Evolutionary conservation across 2,329 filamentous ascomycete species (phyloP).

Genomic region (Dothistroma septosporum): DNA sequence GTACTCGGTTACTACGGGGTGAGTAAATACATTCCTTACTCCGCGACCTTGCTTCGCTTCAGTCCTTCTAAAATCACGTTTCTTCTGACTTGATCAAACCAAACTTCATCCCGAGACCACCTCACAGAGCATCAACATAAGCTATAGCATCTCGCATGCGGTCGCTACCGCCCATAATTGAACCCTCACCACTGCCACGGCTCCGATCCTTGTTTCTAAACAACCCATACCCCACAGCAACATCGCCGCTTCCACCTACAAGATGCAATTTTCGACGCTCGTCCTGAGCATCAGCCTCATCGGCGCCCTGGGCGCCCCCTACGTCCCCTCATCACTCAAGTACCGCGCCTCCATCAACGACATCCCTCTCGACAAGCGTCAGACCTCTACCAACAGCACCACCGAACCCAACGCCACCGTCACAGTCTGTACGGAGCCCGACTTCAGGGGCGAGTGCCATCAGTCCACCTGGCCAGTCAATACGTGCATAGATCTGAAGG

Average conservation of each 20-base stretch:
- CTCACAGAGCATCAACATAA: background rate
- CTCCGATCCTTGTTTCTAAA: background rate
- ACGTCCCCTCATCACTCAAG: background rate
- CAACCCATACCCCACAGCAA: background rate
- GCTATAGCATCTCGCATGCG: background rate
- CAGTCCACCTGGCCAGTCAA: conserved; percentile 25
- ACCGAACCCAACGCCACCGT: conserved; percentile 27
- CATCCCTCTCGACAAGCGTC: background rate
- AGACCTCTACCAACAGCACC: conserved; percentile 5
- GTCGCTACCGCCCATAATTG: background rate
- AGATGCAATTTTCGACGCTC: background rate
- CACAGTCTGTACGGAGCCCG: conserved; percentile 24
- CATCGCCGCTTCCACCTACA: background rate
- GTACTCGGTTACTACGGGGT: background rate
- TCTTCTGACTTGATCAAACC: background rate
- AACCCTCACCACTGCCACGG: background rate
- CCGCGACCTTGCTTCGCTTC: background rate
- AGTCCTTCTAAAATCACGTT: background rate
- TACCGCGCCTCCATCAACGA: background rate
- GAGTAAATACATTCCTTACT: conserved; percentile 1
- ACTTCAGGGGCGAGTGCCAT: conserved; percentile 27
- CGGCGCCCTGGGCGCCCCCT: background rate
- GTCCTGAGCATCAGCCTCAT: background rate
- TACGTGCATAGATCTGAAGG: conserved; percentile 26
- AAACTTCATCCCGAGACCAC: background rate